Base-by-base conservation (phyloP, 2,329 filamentous ascomycete genomes). In the Drechslerella stenobrocha region DNA sequence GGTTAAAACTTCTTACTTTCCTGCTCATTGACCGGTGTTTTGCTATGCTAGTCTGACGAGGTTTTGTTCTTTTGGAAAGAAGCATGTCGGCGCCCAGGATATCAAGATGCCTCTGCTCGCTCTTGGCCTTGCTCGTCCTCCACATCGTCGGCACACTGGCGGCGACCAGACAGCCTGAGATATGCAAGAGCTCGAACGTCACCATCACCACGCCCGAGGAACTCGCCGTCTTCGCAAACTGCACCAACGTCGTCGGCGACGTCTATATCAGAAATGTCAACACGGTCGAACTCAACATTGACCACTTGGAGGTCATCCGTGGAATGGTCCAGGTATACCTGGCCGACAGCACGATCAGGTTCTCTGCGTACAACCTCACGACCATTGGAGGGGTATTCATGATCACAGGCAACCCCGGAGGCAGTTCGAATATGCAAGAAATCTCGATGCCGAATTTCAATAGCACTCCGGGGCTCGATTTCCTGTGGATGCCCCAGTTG, bases 291-390 rank as follows among this genome's bases (percentile, higher is more conserved):
- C 44, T 67, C 35, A 50, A 59, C 35, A 50, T 67, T 11, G 46
- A 46, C 51, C 45, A 46, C 47, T 37, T 67, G 15, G 51, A 50
- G 15, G 44, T 28, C 22, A 56, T 67, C 18, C 42, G 50, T 34
- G 63, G 63, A n/a, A 67, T 67, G 63, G 53, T 60, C 28, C 63
- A 67, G 34, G 47, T 67, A 15, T 51, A 67, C 13, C 44, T 67
- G 32, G 63, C 63, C 23, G 52, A 67, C 40, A 60, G 42, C 32
- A 60, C 63, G 1, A 47, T 51, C 23, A 60, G 37, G 15, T 60
- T 67, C 22, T 67, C 63, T 1, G 63, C 63, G 2, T 5, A 45
- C 22, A 67, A 67, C 40, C 63, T 67, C 20, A 60, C 63, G 15
- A 46, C 24, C 9, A 44, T 67, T n/a, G 63, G 63, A 15, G 57